A percentile compares a stretch with the other conserved stretches of the same genome.
Conservation (phyloP, 2,329 filamentous ascomycete genomes). For the Fusarium camptoceras region DNA sequence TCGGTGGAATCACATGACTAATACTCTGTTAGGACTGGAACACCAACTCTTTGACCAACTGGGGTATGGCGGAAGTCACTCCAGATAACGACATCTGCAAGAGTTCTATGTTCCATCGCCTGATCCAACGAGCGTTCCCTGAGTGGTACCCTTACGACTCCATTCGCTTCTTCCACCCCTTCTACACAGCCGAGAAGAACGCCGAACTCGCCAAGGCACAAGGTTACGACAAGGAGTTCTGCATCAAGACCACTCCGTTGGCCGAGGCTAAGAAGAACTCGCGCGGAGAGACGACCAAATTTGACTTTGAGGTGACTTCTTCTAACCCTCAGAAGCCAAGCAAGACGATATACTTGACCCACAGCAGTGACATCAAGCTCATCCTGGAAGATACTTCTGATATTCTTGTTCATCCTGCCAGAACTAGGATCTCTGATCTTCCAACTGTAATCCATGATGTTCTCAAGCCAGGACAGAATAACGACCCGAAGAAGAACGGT, state of each 20-base stretch:
- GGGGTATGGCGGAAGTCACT: constrained; percentile 42
- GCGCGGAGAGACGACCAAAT: background rate
- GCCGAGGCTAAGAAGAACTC: constrained; percentile 2
- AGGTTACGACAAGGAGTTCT: constrained; percentile 16
- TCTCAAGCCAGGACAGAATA: background rate
- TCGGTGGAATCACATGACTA: background rate
- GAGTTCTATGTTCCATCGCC: constrained; percentile 41
- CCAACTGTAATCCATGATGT: background rate
- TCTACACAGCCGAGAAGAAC: constrained; percentile 38
- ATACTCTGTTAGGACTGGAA: constrained; percentile 51
- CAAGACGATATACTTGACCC: background rate
- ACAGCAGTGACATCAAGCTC: background rate
- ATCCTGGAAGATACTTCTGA: background rate
- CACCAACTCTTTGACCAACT: constrained; percentile 52
- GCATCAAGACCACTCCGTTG: background rate
- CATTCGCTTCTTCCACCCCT: constrained; percentile 41
- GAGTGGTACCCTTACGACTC: constrained; percentile 37
- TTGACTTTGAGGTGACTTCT: background rate
- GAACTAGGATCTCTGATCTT: background rate
- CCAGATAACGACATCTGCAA: constrained; percentile 33
- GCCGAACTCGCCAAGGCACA: constrained; percentile 25
- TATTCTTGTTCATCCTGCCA: constrained; percentile 6
- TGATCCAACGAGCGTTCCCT: constrained; percentile 41
- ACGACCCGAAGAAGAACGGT: background rate
- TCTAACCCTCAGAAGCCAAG: constrained; percentile 2